Percentiles rank a stretch among this genome's conserved stretches.
phyloP scores from a whole-genome alignment of 2,329 filamentous ascomycete genomes.

The Arthrobotrys musiformis region DNA sequence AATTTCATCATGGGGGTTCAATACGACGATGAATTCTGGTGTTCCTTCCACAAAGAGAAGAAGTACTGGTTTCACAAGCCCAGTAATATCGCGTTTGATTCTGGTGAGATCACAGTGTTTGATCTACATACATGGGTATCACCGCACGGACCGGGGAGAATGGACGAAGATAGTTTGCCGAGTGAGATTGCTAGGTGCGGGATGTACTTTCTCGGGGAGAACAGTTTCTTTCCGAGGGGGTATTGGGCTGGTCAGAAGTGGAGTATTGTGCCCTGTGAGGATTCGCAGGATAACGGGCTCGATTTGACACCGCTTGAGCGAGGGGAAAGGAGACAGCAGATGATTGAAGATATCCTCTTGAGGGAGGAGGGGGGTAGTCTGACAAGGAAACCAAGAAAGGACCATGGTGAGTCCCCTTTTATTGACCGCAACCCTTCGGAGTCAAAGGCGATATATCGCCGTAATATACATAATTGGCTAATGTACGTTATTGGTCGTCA shows the following conservation, averaged over 20 bases:
- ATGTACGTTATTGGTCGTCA: too few species aligned
- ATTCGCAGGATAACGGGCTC: not conserved
- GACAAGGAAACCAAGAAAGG: not conserved
- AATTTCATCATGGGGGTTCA: not conserved
- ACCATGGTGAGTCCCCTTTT: not conserved
- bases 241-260: not conserved
- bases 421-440: too few species aligned
- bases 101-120: not conserved
- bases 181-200: not conserved
- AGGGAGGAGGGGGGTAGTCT: not conserved
- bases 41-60: not conserved
- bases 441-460: too few species aligned
- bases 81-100: not conserved
- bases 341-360: not conserved
- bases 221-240: not conserved
- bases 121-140: constrained; percentile 1
- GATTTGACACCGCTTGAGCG: not conserved
- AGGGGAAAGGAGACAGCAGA: not conserved
- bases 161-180: not conserved
- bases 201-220: not conserved
- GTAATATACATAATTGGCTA: not conserved
- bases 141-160: not conserved
- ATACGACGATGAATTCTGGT: constrained; percentile 14
- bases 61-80: constrained; percentile 28
- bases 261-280: not conserved